Base-by-base conservation (phyloP, 2,329 filamentous ascomycete species). In the Fusarium sp. region DNA sequence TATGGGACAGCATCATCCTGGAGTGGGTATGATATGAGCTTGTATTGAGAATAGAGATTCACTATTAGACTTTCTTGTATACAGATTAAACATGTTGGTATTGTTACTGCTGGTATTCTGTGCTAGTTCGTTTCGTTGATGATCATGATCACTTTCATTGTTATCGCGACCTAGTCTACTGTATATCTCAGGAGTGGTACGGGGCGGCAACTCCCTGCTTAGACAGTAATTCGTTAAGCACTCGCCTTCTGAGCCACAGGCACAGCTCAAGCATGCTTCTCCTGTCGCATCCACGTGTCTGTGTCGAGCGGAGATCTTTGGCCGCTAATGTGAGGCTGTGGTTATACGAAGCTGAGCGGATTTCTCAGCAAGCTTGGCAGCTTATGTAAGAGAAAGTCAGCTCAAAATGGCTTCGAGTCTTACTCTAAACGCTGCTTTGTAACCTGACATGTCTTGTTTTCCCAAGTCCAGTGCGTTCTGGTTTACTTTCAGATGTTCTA, bases 1-100 rank as follows among this genome's bases (percentile, higher is more conserved):
- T 60, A 7, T 60, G 56, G 56, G 56, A 60, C n/a, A 60, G 52
- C 11, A 51, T 60, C 10, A 56, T 56, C 29, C 15, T 60, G 4
- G 56, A 60, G 13, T 60, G 56, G 56, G 12, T 12, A 25, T 59
- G 35, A 35, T 24, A 31, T n/a, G 28, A 26, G 6, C 3, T 25
- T 6, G 22, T 40, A 25, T n/a, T 40, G 12, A 13, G 11, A 26
- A 6, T 6, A 40, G 13, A 38, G 2, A 38, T 19, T 19, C 19
- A 19, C 19, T 19, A 3, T 19, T 19, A 19, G 19, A 19, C 19
- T 19, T 19, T 19, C 19, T 19, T 19, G 19, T 19, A 19, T 19
- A 19, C 19, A 19, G 3, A 19, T 19, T 19, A 19, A 19, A 19
- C 19, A 19, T 19, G 19, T 19, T 19, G 19, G 19, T 19, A 19